phyloP scores from a whole-genome alignment of 1,284 basidiomycete species.

The Tilletiaria anomala region DNA sequence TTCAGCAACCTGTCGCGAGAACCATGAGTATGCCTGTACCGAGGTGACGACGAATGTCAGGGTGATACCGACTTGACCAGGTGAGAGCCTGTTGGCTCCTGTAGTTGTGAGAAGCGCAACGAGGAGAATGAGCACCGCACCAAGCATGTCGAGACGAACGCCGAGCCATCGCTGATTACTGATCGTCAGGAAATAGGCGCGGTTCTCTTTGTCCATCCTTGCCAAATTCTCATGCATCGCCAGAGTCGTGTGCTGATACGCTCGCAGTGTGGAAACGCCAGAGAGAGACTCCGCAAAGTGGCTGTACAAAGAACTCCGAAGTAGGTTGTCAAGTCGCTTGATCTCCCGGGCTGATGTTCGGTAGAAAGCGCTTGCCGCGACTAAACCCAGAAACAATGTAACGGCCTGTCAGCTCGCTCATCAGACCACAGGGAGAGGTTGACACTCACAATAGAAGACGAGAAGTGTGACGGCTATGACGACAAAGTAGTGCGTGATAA shows the following conservation, averaged over 20 bases:
- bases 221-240: conserved; percentile 48
- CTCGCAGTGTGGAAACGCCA: conserved; percentile 71
- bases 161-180: conserved; percentile 76
- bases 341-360: conserved; percentile 73
- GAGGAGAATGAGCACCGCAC: conserved; percentile 31
- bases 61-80: conserved; percentile 24
- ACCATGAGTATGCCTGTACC: conserved; percentile 31
- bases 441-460: conserved; percentile 29
- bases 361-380: conserved; percentile 56
- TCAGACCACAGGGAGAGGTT: neutral
- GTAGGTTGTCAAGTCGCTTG: conserved; percentile 60
- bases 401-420: neutral
- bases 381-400: conserved; percentile 1
- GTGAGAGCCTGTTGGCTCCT: conserved; percentile 8
- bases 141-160: conserved; percentile 45
- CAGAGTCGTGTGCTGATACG: conserved; percentile 46
- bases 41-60: conserved; percentile 32
- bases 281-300: conserved; percentile 76
- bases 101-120: conserved; percentile 25
- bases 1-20: conserved; percentile 39
- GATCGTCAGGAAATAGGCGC: conserved; percentile 73
- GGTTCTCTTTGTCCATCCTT: conserved; percentile 72
- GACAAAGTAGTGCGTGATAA: conserved; percentile 56
- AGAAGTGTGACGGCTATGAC: conserved; percentile 41
- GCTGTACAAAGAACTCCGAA: conserved; percentile 58